These are phyloP conservation scores for Cenchrus purpureus DNA, from an alignment of 176 grass and related monocot genomes.

Conservation along the genomic window DNA sequence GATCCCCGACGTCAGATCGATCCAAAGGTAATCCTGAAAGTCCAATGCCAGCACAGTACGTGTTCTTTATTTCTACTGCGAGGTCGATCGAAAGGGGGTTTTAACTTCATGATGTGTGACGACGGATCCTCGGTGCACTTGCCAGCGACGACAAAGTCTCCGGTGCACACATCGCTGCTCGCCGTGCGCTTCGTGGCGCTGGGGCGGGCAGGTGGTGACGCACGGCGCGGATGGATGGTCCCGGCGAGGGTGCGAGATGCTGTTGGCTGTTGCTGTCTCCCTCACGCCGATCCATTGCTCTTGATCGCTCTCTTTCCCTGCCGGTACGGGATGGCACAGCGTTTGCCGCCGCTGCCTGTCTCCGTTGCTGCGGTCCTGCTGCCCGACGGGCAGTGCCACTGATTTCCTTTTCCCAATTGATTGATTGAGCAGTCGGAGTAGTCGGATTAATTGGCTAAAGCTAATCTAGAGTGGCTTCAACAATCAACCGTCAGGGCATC, in stretches of 20 bases:
- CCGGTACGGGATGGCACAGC: constrained; percentile 15
- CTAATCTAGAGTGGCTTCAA: background rate
- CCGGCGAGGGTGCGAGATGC: background rate
- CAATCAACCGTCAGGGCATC: background rate
- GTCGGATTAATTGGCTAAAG: background rate
- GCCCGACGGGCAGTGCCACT: background rate
- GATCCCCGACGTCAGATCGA: background rate
- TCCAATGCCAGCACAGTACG: background rate
- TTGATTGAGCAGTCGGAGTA: background rate
- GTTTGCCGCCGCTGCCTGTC: background rate
- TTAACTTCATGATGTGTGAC: background rate
- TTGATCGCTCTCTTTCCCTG: background rate
- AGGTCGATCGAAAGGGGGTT: background rate
- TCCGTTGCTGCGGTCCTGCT: background rate
- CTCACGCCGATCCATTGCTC: background rate
- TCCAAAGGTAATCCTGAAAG: background rate
- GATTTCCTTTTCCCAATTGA: background rate
- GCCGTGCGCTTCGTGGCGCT: background rate
- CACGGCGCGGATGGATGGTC: constrained; percentile 3
- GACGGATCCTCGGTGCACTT: background rate
- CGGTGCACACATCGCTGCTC: no score
- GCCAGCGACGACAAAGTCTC: background rate
- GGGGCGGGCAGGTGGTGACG: background rate
- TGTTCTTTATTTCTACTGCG: background rate
- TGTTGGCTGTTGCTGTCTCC: background rate